Base-by-base conservation (phyloP, 2,329 filamentous ascomycete genomes). In the Paraphoma sp. region DNA sequence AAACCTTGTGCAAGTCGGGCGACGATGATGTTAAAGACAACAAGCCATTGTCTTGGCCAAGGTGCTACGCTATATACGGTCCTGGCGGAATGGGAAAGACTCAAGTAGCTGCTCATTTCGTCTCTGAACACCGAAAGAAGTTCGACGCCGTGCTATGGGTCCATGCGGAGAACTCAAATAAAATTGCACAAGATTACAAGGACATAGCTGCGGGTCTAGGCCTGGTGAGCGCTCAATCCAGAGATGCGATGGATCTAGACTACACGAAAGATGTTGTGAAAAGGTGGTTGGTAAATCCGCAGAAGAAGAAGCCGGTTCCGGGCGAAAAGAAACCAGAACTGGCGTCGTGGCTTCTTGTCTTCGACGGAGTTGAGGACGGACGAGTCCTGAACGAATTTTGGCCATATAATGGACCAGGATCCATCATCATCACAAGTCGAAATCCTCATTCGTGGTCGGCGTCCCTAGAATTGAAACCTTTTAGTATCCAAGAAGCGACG, bases 61-160 rank as follows among this genome's bases (percentile, higher is more conserved):
- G 41, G 17, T 51, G 14, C 6, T 52, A 44, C 16, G 50, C 58
- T 1, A n/a, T 63, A 1, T 51, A 40, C n/a, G 59, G 59, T 1
- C 53, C 54, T 1, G 61, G 59, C 14, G 61, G 61, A 9, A 57
- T 62, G 51, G 61, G 61, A 14, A 64, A 64, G 33, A 61, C 61
- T 10, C 56, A 64, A 18, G 43, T 64, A n/a, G 61, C 56, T 0
- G 43, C 44, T 6, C 45, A 64, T 17, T 64, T 53, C 42, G 59
- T 59, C 3, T 17, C 30, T 4, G 31, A 28, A 36, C 29, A 42
- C 30, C 16, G n/a, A 14, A 16, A 46, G 7, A 23, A 40, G 14
- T 64, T 59, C 18, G 59, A 62, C 18, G 59, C 61, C 6, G 42
- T 64, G 4, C 48, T 64, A 18, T 64, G 56, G 56, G 49, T 64